phyloP scores from a whole-genome alignment of 2,329 filamentous ascomycete species.

The Paracoccidioides brasiliensis region DNA sequence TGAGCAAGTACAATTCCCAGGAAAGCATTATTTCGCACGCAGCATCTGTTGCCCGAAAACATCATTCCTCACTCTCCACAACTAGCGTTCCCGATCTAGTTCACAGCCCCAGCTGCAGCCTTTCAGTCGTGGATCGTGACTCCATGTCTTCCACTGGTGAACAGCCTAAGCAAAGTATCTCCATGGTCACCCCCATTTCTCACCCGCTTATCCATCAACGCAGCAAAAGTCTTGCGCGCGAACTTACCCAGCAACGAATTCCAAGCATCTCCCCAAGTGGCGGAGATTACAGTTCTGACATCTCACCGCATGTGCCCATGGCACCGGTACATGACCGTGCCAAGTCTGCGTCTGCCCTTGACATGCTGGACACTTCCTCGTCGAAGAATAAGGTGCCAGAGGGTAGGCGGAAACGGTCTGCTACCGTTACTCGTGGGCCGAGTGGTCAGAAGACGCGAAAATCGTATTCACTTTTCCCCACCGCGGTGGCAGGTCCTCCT shows the following conservation, averaged over 20 bases:
- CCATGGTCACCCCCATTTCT: slow-evolving; percentile 10
- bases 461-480: slow-evolving; percentile 34
- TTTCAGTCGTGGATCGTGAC: slow-evolving; percentile 20
- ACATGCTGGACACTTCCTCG: slow-evolving; percentile 11
- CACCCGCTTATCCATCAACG: slow-evolving; percentile 20
- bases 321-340: slow-evolving; percentile 22
- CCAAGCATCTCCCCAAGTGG: slow-evolving; percentile 17
- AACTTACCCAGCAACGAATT: slow-evolving; percentile 20
- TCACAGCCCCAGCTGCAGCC: slow-evolving; percentile 28
- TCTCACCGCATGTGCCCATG: slow-evolving; percentile 10
- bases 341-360: slow-evolving; percentile 25
- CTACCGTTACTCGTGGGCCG: slow-evolving; percentile 15
- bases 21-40: slow-evolving; percentile 42
- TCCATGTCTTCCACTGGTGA: slow-evolving; percentile 16
- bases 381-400: slow-evolving; percentile 13
- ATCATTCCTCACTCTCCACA: slow-evolving; percentile 35
- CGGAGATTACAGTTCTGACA: slow-evolving; percentile 17
- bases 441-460: slow-evolving; percentile 25
- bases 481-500: slow-evolving; percentile 11
- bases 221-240: slow-evolving; percentile 25
- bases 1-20: slow-evolving; percentile 45
- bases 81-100: slow-evolving; percentile 34
- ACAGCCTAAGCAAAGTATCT: slow-evolving; percentile 14
- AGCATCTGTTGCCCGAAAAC: slow-evolving; percentile 34
- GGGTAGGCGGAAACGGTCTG: slow-evolving; percentile 12